A percentile compares a stretch with the other conserved stretches of the same genome.
phyloP scores from a whole-genome alignment of 2,329 filamentous ascomycete genomes.

The Fusarium luffae region DNA sequence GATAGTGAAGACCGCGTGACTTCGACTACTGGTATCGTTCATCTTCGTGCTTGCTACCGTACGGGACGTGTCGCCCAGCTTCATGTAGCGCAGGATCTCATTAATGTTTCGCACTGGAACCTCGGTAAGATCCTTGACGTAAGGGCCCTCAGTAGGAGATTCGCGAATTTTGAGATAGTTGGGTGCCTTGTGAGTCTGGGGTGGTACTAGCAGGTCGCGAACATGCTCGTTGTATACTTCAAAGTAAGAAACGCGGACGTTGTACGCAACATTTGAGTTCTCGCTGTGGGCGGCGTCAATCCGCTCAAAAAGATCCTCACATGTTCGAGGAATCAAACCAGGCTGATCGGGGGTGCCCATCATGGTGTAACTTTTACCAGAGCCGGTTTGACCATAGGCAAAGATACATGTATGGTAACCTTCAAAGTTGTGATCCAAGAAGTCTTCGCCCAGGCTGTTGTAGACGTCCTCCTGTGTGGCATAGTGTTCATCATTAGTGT shows the following conservation, averaged over 20 bases:
- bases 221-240: conserved; percentile 99
- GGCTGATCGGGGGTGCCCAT: conserved; percentile 91
- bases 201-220: conserved; percentile 86
- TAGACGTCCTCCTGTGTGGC: conserved; percentile 94
- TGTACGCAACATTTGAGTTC: conserved; percentile 93
- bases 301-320: conserved; percentile 93
- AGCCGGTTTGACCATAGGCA: conserved; percentile 97
- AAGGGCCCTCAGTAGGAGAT: conserved; percentile 92
- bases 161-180: conserved; percentile 98
- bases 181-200: conserved; percentile 75
- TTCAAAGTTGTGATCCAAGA: conserved; percentile 98
- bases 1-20: conserved; percentile 97
- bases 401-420: conserved; percentile 99
- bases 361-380: conserved; percentile 98
- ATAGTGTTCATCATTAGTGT: conserved; percentile 82
- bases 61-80: conserved; percentile 84
- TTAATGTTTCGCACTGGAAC: conserved; percentile 87
- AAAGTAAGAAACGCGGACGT: conserved; percentile 97
- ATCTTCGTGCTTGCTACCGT: conserved; percentile 97
- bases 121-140: conserved; percentile 96
- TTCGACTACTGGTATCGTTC: conserved; percentile 98
- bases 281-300: conserved; percentile 83
- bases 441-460: conserved; percentile 92
- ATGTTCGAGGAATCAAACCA: conserved; percentile 93
- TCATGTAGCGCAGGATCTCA: conserved; percentile 93